Conservation (phyloP, 495 filamentous ascomycete species). For the Penicillium bovifimosum region DNA sequence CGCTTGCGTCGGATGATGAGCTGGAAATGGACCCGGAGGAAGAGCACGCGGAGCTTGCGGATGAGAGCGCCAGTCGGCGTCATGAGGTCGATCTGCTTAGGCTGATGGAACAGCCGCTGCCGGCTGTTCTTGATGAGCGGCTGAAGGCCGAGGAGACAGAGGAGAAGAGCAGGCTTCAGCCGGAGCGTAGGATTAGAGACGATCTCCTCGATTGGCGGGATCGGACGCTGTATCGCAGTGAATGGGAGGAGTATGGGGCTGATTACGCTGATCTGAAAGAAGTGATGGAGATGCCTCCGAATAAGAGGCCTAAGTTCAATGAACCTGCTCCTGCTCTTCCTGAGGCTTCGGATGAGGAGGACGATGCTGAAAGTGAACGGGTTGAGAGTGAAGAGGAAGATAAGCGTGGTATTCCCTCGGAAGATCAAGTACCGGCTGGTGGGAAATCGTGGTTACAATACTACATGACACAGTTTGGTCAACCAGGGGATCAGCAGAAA, state of each 20-base stretch:
- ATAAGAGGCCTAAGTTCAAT: conserved; percentile 27
- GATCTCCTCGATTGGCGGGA: conserved; percentile 44
- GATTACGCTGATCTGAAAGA: conserved; percentile 27
- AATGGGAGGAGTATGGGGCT: conserved; percentile 47
- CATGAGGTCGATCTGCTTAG: conserved; percentile 57
- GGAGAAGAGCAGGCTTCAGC: conserved; percentile 8
- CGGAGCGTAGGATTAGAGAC: conserved; percentile 28
- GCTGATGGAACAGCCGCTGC: conserved; percentile 35
- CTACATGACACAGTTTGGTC: not conserved
- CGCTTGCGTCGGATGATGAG: conserved; percentile 6
- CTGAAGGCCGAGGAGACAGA: conserved; percentile 15
- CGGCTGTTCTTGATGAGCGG: conserved; percentile 7
- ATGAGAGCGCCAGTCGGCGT: conserved; percentile 41
- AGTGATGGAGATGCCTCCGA: conserved; percentile 29
- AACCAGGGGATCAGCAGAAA: not conserved
- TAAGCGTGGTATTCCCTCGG: too few relatives aligned
- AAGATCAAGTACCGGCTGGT: not conserved
- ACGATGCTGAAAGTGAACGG: conserved; percentile 1
- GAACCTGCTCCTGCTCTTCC: not conserved
- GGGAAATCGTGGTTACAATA: not conserved
- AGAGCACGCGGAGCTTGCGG: conserved; percentile 48
- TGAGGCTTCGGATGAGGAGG: not conserved
- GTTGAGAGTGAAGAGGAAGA: too few relatives aligned
- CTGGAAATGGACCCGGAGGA: conserved; percentile 35
- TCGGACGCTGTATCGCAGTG: conserved; percentile 35